Conservation (phyloP, 192 early-diverging fungal species). For the Radiomyces spectabilis region DNA sequence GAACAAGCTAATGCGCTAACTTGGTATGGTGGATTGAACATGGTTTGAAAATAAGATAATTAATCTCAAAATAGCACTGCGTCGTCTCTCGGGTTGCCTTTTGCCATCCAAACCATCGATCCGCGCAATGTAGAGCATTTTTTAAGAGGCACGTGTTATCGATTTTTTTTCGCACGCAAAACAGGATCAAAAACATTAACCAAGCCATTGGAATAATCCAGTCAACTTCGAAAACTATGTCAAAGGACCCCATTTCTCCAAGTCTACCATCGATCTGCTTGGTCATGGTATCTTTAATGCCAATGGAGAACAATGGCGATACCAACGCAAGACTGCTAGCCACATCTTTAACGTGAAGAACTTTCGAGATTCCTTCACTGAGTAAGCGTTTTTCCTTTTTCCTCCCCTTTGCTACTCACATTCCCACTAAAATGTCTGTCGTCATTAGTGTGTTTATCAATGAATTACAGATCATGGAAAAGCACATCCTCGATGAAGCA, state of each 20-base stretch:
- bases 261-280: slow-evolving; percentile 37
- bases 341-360: slow-evolving; percentile 27
- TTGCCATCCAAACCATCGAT: slow-evolving; percentile 9
- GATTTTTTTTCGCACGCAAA: not conserved
- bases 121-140: slow-evolving; percentile 16
- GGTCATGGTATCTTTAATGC: slow-evolving; percentile 65
- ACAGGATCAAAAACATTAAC: too few species aligned
- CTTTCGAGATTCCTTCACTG: slow-evolving; percentile 23
- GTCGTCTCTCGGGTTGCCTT: not conserved
- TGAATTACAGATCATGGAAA: slow-evolving; percentile 9
- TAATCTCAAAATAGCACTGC: not conserved
- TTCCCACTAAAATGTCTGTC: not conserved
- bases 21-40: not conserved
- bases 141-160: slow-evolving; percentile 8
- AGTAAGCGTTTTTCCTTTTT: slow-evolving; percentile 1
- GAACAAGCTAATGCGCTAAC: not conserved
- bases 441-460: slow-evolving; percentile 14
- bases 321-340: slow-evolving; percentile 45
- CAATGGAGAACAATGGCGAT: slow-evolving; percentile 53
- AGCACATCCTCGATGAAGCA: slow-evolving; percentile 1
- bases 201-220: not conserved
- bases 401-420: not conserved
- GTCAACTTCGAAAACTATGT: slow-evolving; percentile 23
- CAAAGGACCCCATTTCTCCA: slow-evolving; percentile 34
- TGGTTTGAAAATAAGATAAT: not conserved